Base-by-base conservation (phyloP, 1,284 basidiomycete genomes). In the Nidula niveotomentosa region DNA sequence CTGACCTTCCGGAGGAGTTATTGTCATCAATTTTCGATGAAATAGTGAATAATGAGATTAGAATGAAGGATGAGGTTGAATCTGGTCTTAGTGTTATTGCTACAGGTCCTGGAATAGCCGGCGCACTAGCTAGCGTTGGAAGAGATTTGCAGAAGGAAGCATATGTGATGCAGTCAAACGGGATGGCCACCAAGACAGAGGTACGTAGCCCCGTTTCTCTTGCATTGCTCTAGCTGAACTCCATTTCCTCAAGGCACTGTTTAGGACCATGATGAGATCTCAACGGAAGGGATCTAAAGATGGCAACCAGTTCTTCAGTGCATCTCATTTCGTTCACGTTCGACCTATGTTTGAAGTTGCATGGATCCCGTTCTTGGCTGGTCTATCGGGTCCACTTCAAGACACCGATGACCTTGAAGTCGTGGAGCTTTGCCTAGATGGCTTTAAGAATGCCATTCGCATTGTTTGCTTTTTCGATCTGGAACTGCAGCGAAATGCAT, bases 331-430 rank as follows among this genome's bases (percentile, higher is more conserved):
- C 60, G 86, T 97, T 58, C 96, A 98, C 68, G 95, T 97, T 56
- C 84, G 87, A 36, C 95, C 95, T 41, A 98, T 98, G 96, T 97
- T 98, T 64, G 95, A 98, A 71, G 94, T 97, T 15, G 94, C 94
- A 10, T 98, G 96, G 96, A 97, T 98, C 76, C 87, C 96, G 1
- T 94, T 97, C 71, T 80, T 98, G 13, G 96, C 96, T 6, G 95
- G 94, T 5, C 78, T 98, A 36, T 97, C 95, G 5, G 93, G 86
- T 0, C 94, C 94, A 7, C 77, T 98, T 51, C 96, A 98, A 69
- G 91, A 93, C 58, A 94, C 93, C 0, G 92, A 96, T 69, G 94
- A 96, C 70, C 76, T 95, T 56, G 94, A 96, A 63, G 77, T 94
- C 13, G 92, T 98, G 58, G 89, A 93, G 56, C 77, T 96, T n/a